A percentile compares a stretch with the other conserved stretches of the same genome.
These are phyloP conservation scores for Cladosporium sp. DNA, from an alignment of 2,329 filamentous ascomycete genomes.

Conservation along the genomic window DNA sequence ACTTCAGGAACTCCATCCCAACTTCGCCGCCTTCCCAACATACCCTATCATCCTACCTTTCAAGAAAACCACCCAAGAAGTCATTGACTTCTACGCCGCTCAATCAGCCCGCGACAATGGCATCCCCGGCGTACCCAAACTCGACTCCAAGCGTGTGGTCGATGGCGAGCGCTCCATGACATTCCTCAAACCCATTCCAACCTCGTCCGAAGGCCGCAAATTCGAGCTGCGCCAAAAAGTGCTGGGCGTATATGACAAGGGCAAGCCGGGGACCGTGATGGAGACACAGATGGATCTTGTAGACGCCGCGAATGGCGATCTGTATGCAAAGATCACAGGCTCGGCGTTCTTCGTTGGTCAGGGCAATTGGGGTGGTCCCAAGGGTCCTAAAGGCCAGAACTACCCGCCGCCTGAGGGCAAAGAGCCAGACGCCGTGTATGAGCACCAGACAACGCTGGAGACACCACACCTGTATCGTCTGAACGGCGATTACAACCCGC, in stretches of 20 bases:
- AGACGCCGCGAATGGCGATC: slow-evolving; percentile 63
- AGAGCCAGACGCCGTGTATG: slow-evolving; percentile 65
- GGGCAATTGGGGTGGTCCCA: slow-evolving; percentile 82
- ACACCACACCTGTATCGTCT: slow-evolving; percentile 74
- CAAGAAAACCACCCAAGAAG: slow-evolving; percentile 71
- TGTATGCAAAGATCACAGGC: slow-evolving; percentile 65
- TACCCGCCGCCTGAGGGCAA: slow-evolving; percentile 72
- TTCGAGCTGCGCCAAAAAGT: slow-evolving; percentile 77
- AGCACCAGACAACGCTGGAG: slow-evolving; percentile 66
- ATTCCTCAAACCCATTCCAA: slow-evolving; percentile 71
- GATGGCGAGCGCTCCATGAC: slow-evolving; percentile 80
- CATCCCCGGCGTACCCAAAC: slow-evolving; percentile 72
- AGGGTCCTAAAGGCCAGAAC: slow-evolving; percentile 72
- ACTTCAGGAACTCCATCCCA: slow-evolving; percentile 73
- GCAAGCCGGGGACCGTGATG: slow-evolving; percentile 74
- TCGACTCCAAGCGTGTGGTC: slow-evolving; percentile 70
- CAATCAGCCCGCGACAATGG: slow-evolving; percentile 52
- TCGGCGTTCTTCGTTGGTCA: slow-evolving; percentile 78
- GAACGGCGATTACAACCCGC: slow-evolving; percentile 91
- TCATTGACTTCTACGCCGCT: slow-evolving; percentile 77
- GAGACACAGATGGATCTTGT: slow-evolving; percentile 76
- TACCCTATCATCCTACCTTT: slow-evolving; percentile 81
- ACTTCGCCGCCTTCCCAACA: slow-evolving; percentile 84
- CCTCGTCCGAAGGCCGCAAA: slow-evolving; percentile 63
- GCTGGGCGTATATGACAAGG: slow-evolving; percentile 85